These are phyloP conservation scores for Phytophthora quininea DNA, from an alignment of 352 stramenopile species.

Conservation along the genomic window DNA sequence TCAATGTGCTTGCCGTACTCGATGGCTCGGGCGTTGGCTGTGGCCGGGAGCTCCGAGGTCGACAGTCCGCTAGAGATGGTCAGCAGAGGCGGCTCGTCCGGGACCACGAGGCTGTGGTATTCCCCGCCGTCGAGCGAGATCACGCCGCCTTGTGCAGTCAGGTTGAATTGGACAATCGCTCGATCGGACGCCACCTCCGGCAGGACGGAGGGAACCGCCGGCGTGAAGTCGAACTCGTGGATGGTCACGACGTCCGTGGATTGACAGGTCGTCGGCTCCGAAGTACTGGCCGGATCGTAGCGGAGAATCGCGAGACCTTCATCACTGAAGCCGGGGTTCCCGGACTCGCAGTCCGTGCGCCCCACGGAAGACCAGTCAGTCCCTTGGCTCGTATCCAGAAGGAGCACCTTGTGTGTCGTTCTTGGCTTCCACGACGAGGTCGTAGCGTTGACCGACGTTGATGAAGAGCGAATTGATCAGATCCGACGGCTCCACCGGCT, in stretches of 20 bases:
- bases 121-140: constrained; percentile 15
- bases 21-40: constrained; percentile 11
- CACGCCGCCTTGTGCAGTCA: constrained; percentile 7
- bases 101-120: constrained; percentile 7
- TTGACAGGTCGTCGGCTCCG: constrained; percentile 2
- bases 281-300: constrained; percentile 5
- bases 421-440: constrained; percentile 26
- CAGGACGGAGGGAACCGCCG: background rate
- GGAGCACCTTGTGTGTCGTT: background rate
- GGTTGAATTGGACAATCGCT: constrained; percentile 18
- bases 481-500: constrained; percentile 13
- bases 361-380: constrained; percentile 17
- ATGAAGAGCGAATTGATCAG: constrained; percentile 19
- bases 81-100: constrained; percentile 18
- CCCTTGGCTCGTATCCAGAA: constrained; percentile 30
- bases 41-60: constrained; percentile 3
- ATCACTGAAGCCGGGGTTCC: background rate
- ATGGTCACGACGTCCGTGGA: background rate
- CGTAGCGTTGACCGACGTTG: constrained; percentile 35
- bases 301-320: constrained; percentile 25
- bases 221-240: constrained; percentile 10
- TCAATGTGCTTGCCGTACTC: constrained; percentile 30
- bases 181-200: constrained; percentile 5
- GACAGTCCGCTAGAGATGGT: constrained; percentile 18
- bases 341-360: constrained; percentile 5